Percentiles rank a stretch among this genome's conserved stretches.
Conservation (phyloP, 305 asterid species). For the Solanum hybrid region DNA sequence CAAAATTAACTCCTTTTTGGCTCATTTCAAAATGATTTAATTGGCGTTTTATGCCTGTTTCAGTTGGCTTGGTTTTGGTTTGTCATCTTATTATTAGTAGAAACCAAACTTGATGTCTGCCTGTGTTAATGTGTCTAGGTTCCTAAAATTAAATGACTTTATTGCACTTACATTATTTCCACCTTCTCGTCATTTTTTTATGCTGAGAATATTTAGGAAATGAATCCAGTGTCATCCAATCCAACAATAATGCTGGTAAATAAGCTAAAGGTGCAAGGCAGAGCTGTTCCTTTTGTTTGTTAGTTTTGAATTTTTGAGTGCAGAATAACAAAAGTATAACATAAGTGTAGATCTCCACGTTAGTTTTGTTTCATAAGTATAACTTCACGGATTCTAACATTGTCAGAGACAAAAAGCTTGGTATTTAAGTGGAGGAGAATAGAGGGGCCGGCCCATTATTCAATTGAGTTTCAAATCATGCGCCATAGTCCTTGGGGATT, state of each 20-base stretch:
- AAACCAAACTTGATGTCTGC: background rate
- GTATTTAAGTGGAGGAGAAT: background rate
- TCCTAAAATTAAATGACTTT: background rate
- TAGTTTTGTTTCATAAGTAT: background rate
- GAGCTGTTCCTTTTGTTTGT: background rate
- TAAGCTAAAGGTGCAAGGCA: background rate
- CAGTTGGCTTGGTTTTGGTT: background rate
- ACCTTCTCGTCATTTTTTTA: background rate
- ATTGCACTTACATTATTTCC: background rate
- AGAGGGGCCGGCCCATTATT: background rate
- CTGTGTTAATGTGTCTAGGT: background rate
- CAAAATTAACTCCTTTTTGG: background rate
- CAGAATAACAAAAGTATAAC: background rate
- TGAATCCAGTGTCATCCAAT: background rate
- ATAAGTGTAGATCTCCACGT: background rate
- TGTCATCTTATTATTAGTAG: background rate
- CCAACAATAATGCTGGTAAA: background rate
- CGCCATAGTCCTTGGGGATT: background rate
- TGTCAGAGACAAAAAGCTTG: too few species aligned
- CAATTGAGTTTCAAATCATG: background rate
- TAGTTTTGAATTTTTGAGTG: background rate
- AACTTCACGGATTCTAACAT: background rate
- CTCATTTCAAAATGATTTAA: background rate
- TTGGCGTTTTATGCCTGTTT: background rate
- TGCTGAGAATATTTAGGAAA: background rate